These are phyloP conservation scores for Cryoendolithus antarcticus DNA, from an alignment of 2,329 filamentous ascomycete species.

Conservation along the genomic window DNA sequence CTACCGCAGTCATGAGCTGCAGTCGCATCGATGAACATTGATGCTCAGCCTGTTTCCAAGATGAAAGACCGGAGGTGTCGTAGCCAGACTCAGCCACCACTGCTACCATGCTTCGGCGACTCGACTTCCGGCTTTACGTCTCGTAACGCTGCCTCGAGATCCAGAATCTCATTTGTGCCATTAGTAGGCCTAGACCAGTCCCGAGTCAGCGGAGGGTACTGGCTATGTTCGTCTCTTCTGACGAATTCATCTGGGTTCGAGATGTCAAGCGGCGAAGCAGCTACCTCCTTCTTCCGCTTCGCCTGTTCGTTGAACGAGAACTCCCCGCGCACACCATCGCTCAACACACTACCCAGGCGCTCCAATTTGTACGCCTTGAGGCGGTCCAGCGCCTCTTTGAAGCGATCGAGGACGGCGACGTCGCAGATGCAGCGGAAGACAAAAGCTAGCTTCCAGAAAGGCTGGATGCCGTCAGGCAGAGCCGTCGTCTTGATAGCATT, in stretches of 20 bases:
- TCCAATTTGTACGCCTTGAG: slow-evolving; percentile 34
- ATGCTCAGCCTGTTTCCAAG: too few species aligned
- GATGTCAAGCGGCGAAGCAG: slow-evolving; percentile 5
- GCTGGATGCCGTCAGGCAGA: slow-evolving; percentile 45
- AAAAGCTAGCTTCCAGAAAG: slow-evolving; percentile 53
- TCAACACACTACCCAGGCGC: slow-evolving; percentile 16
- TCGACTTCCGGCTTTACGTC: slow-evolving; percentile 2
- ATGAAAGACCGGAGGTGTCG: too few species aligned
- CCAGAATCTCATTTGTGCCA: slow-evolving; percentile 10
- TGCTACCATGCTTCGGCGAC: slow-evolving; percentile 1
- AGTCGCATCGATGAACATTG: too few species aligned
- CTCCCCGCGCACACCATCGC: slow-evolving; percentile 15
- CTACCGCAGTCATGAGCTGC: too few species aligned
- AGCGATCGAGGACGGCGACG: slow-evolving; percentile 47
- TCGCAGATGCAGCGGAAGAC: slow-evolving; percentile 58
- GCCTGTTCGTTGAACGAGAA: slow-evolving; percentile 14
- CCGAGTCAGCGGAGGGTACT: slow-evolving; percentile 2
- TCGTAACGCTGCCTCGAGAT: slow-evolving; percentile 16
- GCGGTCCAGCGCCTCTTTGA: slow-evolving; percentile 42
- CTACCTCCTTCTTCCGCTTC: slow-evolving; percentile 10
- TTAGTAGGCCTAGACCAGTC: slow-evolving; percentile 9
- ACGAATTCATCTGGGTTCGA: slow-evolving; percentile 4
- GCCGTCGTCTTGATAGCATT: slow-evolving; percentile 16
- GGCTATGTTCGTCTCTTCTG: slow-evolving; percentile 1
- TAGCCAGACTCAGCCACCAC: too few species aligned